phyloP scores from a whole-genome alignment of 1,284 basidiomycete genomes.

The Leccinum griseonigrum region DNA sequence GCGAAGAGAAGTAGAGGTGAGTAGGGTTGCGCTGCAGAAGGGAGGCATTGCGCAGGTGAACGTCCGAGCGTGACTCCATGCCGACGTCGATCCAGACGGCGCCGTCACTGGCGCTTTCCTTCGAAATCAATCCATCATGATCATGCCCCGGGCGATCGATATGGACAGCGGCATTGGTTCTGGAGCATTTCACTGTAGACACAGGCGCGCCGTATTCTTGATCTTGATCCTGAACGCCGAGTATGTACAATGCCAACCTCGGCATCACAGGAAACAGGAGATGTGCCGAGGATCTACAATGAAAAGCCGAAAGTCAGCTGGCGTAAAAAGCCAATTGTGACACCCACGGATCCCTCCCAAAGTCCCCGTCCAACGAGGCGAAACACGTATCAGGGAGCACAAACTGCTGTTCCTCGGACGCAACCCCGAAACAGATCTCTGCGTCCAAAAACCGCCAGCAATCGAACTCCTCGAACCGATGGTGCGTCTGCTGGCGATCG shows the following conservation, averaged over 20 bases:
- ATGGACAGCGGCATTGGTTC: not conserved
- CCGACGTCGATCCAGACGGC: constrained; percentile 42
- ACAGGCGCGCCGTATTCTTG: constrained; percentile 4
- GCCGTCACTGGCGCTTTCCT: not conserved
- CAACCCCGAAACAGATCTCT: constrained; percentile 35
- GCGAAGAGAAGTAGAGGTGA: constrained; percentile 48
- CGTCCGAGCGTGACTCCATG: constrained; percentile 47
- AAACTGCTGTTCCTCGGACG: constrained; percentile 36
- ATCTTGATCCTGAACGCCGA: constrained; percentile 28
- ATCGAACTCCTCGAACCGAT: constrained; percentile 23
- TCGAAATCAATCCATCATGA: not conserved
- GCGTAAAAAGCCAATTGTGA: not conserved
- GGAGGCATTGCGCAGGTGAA: constrained; percentile 54
- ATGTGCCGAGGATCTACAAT: constrained; percentile 41
- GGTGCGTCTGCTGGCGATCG: not conserved
- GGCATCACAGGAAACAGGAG: constrained; percentile 54
- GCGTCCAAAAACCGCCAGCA: constrained; percentile 33
- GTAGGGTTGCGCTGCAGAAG: constrained; percentile 49
- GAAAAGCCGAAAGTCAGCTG: not conserved
- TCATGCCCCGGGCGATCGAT: not conserved
- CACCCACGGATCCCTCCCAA: constrained; percentile 28
- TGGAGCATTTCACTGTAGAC: not conserved
- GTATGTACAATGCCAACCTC: constrained; percentile 48
- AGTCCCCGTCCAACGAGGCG: constrained; percentile 34
- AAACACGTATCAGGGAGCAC: constrained; percentile 37